These are phyloP conservation scores for Sporisorium graminicola DNA, from an alignment of 1,284 basidiomycete genomes.

Conservation along the genomic window DNA sequence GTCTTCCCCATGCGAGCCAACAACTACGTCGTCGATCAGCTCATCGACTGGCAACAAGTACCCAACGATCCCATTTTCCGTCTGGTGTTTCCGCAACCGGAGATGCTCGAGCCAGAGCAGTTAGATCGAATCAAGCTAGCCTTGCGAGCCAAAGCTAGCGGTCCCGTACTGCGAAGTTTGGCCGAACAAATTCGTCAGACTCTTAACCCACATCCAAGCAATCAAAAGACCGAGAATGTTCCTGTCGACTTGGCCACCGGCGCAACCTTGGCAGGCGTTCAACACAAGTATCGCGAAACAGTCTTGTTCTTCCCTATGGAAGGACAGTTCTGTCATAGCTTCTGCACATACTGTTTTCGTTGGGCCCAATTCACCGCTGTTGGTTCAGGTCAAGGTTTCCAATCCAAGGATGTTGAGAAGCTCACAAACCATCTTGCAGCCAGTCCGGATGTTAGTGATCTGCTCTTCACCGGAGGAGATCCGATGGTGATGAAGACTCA, in stretches of 20 bases:
- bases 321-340: slow-evolving; percentile 13
- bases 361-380: slow-evolving; percentile 14
- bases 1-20: slow-evolving; percentile 13
- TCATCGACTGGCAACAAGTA: slow-evolving; percentile 6
- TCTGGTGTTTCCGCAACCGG: slow-evolving; percentile 8
- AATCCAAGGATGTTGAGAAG: slow-evolving; percentile 1
- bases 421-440: neutral
- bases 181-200: slow-evolving; percentile 5
- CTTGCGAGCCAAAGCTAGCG: neutral
- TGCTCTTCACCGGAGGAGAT: slow-evolving; percentile 14
- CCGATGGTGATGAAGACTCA: slow-evolving; percentile 14
- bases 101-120: neutral
- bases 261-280: neutral
- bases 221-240: slow-evolving; percentile 11
- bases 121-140: slow-evolving; percentile 5
- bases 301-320: slow-evolving; percentile 10
- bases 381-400: slow-evolving; percentile 6
- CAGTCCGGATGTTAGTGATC: slow-evolving; percentile 6
- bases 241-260: neutral
- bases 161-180: neutral
- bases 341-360: slow-evolving; percentile 13
- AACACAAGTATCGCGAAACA: slow-evolving; percentile 15
- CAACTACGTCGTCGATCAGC: slow-evolving; percentile 11
- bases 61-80: slow-evolving; percentile 14
- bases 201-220: slow-evolving; percentile 10